Conservation (phyloP, 164 flowering plant species). For the Stephania cephalantha region DNA sequence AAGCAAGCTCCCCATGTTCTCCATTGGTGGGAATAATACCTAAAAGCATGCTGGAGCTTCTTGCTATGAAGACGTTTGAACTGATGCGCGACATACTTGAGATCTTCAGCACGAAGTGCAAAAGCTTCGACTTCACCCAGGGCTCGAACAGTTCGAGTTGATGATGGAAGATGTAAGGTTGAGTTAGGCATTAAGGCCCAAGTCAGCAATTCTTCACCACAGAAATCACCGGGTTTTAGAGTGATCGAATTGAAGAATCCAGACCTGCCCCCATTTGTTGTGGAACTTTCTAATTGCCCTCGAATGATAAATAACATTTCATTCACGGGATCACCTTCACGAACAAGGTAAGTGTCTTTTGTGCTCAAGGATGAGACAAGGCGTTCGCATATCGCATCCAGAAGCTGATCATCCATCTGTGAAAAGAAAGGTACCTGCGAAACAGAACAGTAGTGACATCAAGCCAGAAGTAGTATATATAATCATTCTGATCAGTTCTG, state of each 20-base stretch:
- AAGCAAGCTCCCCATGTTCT: conserved; percentile 74
- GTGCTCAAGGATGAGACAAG: conserved; percentile 78
- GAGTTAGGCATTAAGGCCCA: conserved; percentile 83
- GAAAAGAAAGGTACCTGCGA: conserved; percentile 59
- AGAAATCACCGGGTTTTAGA: conserved; percentile 69
- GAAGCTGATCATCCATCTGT: conserved; percentile 64
- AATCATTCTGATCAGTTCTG: not conserved
- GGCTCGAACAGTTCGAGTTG: conserved; percentile 59
- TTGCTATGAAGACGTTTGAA: conserved; percentile 67
- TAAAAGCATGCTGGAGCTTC: conserved; percentile 67
- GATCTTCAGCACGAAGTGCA: conserved; percentile 61
- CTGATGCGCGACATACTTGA: conserved; percentile 68
- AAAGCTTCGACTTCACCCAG: conserved; percentile 69
- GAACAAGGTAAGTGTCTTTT: conserved; percentile 40
- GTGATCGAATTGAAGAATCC: conserved; percentile 66
- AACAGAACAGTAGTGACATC: not conserved
- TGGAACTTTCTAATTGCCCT: conserved; percentile 48
- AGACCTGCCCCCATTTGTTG: conserved; percentile 69
- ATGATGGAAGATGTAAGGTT: conserved; percentile 48
- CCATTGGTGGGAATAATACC: conserved; percentile 72
- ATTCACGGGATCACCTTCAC: conserved; percentile 81
- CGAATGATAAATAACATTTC: conserved; percentile 83
- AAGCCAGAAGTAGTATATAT: not conserved
- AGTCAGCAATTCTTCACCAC: conserved; percentile 80
- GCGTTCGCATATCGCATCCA: conserved; percentile 72